A percentile compares a stretch with the other conserved stretches of the same genome.
phyloP scores from a whole-genome alignment of 176 grass and related monocot genomes.

The Poa pratensis region DNA sequence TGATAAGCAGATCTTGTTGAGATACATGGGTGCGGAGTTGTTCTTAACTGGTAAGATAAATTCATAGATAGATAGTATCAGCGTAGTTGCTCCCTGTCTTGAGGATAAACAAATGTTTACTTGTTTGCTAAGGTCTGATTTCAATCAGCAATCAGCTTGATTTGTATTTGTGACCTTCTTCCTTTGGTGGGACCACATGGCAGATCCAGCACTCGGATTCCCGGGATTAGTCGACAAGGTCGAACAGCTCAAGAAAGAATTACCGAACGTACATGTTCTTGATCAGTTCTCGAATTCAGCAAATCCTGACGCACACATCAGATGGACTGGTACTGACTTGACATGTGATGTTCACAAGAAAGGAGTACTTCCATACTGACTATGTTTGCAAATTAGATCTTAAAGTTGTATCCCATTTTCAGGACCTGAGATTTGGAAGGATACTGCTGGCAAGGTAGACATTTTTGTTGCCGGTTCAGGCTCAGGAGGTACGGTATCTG shows the following conservation, averaged over 20 bases:
- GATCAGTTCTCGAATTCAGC: constrained; percentile 62
- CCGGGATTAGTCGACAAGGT: constrained; percentile 45
- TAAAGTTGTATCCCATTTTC: neutral
- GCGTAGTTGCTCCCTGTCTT: too few relatives aligned
- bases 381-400: neutral
- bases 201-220: constrained; percentile 69
- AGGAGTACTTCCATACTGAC: neutral
- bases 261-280: constrained; percentile 53
- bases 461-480: constrained; percentile 57
- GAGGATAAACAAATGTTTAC: neutral
- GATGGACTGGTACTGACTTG: constrained; percentile 55
- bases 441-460: constrained; percentile 58
- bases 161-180: too few relatives aligned
- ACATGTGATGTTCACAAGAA: neutral
- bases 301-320: constrained; percentile 69
- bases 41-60: constrained; percentile 53
- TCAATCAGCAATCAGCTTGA: neutral
- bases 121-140: neutral
- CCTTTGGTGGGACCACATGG: neutral
- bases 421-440: constrained; percentile 74
- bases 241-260: constrained; percentile 61
- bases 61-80: neutral
- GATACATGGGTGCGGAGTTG: constrained; percentile 73
- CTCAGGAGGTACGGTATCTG: constrained; percentile 73
- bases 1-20: constrained; percentile 72